Evolutionary conservation across 148 eudicot genomes (phyloP).

Genomic region (Agrostemma githago): DNA sequence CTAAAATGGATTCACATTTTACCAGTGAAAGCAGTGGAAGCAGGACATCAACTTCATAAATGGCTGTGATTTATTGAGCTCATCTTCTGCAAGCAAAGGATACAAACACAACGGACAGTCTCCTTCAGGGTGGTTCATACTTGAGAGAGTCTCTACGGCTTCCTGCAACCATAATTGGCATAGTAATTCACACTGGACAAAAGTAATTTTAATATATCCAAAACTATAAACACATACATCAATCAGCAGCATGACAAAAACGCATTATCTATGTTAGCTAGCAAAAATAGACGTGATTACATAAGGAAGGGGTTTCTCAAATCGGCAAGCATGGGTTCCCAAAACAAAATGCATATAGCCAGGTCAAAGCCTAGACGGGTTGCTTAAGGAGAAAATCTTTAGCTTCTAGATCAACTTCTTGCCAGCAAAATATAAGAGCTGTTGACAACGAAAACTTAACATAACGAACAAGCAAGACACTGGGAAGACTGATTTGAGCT

Average conservation of each 20-base stretch:
- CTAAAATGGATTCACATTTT: constrained; percentile 10
- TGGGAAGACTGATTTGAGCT: not conserved
- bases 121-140: constrained; percentile 95
- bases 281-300: not conserved
- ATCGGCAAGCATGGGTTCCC: not conserved
- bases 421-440: not conserved
- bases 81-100: constrained; percentile 66
- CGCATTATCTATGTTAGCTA: not conserved
- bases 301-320: not conserved
- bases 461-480: not conserved
- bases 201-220: not conserved
- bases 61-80: constrained; percentile 34
- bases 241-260: not conserved
- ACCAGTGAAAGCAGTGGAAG: constrained; percentile 97
- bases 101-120: constrained; percentile 83
- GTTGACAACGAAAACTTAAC: not conserved
- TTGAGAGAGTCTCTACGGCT: constrained; percentile 80
- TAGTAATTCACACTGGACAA: not conserved
- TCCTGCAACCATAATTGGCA: constrained; percentile 43
- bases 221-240: not conserved
- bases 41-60: constrained; percentile 99
- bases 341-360: not conserved
- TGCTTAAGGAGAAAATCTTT: no score
- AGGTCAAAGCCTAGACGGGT: not conserved
- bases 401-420: not conserved